Evolutionary conservation across 257 asterid genomes (phyloP).

Genomic region (Gentiana macrophylla): DNA sequence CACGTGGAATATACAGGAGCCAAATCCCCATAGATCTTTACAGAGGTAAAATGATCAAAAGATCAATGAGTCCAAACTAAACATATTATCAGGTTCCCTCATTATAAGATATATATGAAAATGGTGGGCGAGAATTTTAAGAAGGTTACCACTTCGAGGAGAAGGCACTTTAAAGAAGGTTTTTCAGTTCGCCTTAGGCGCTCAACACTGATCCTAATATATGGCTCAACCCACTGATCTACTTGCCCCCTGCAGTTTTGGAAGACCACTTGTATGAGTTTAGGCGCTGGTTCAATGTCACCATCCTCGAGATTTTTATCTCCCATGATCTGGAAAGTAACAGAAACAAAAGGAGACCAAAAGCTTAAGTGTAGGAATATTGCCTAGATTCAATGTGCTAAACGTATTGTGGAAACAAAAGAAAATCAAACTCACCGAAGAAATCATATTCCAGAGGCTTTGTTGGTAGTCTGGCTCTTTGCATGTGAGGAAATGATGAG

Average conservation of each 20-base stretch:
- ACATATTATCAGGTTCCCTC: no score
- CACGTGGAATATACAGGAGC: no score
- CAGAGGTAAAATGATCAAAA: no score
- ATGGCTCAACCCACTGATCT: conserved; percentile 97
- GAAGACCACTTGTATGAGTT: conserved; percentile 87
- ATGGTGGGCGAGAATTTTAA: no score
- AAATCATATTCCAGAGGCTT: conserved; percentile 94
- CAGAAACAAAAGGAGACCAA: conserved; percentile 6
- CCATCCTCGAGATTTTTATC: conserved; percentile 87
- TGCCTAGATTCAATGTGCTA: conserved; percentile 1
- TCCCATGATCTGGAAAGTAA: conserved; percentile 60
- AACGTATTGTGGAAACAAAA: neutral
- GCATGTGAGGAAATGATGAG: conserved; percentile 77
- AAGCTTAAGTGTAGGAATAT: neutral
- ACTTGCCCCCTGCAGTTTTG: conserved; percentile 94
- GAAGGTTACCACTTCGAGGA: conserved; percentile 76
- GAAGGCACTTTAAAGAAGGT: conserved; percentile 68
- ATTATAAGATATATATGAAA: no score
- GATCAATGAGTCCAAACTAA: no score
- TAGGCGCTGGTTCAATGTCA: conserved; percentile 97
- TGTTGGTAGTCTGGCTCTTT: conserved; percentile 97
- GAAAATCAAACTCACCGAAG: conserved; percentile 51
- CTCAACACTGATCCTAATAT: conserved; percentile 63
- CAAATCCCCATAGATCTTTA: no score
- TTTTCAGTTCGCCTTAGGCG: conserved; percentile 75